Evolutionary conservation across 73 alveolate species (phyloP).

Genomic region (Symbiodinium natans): DNA sequence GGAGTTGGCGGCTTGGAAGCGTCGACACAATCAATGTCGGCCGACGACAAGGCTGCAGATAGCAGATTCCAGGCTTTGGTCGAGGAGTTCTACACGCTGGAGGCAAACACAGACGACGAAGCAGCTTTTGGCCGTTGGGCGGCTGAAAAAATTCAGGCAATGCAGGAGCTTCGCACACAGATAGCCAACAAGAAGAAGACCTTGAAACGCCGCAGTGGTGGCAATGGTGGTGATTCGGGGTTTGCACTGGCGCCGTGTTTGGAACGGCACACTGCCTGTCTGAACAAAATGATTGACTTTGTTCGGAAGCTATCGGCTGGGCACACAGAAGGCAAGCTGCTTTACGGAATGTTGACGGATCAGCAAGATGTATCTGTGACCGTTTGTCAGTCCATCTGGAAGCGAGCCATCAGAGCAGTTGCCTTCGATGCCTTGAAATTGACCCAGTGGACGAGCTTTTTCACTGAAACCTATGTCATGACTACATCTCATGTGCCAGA

Average conservation of each 20-base stretch:
- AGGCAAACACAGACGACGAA: neutral
- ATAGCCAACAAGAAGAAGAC: neutral
- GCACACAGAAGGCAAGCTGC: neutral
- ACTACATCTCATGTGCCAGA: neutral
- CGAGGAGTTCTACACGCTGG: neutral
- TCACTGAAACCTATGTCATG: neutral
- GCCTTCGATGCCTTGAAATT: constrained; percentile 12
- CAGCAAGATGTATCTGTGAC: neutral
- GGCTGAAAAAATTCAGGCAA: neutral
- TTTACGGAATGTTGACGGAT: neutral
- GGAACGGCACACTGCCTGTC: too few species aligned
- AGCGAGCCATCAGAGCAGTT: neutral
- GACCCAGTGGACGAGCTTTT: neutral
- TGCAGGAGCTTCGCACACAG: neutral
- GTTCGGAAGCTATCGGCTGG: neutral
- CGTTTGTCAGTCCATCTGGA: neutral
- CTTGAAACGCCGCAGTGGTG: neutral
- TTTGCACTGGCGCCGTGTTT: too few species aligned
- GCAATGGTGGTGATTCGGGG: too few species aligned
- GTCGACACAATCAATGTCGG: too few species aligned
- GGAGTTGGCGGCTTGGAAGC: too few species aligned
- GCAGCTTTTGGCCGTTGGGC: neutral
- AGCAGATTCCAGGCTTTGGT: neutral
- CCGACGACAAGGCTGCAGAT: neutral
- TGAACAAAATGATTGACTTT: neutral